These are phyloP conservation scores for Rutstroemia sp. DNA, from an alignment of 2,329 filamentous ascomycete species.

Conservation along the genomic window DNA sequence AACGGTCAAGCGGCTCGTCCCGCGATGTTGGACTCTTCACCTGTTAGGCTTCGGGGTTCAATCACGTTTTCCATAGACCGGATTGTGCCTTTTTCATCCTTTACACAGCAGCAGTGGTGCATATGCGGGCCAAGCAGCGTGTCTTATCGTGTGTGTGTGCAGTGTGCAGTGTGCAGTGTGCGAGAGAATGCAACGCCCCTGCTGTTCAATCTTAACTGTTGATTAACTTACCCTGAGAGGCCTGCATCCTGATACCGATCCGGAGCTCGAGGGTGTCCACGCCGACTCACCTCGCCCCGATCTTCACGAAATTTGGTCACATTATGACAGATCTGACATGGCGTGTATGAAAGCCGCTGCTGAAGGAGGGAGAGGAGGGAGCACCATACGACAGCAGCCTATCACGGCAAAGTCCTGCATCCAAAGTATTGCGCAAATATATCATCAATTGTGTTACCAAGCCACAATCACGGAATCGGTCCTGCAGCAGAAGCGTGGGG, in stretches of 20 bases:
- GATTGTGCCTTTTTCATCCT: neutral
- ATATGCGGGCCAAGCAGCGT: neutral
- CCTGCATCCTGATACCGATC: neutral
- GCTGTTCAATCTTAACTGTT: neutral
- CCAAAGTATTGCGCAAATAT: neutral
- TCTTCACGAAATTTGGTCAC: neutral
- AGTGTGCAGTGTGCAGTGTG: neutral
- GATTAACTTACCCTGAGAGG: neutral
- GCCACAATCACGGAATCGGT: neutral
- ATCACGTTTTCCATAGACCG: too few relatives aligned
- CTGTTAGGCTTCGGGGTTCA: too few relatives aligned
- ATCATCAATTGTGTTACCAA: slow-evolving; percentile 2
- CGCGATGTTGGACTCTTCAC: neutral
- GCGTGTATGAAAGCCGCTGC: neutral
- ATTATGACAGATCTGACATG: slow-evolving; percentile 6
- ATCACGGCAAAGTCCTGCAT: neutral
- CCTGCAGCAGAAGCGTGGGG: slow-evolving; percentile 3
- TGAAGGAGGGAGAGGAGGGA: neutral
- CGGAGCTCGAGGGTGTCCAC: neutral
- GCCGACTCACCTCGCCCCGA: neutral
- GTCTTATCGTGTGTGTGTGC: neutral
- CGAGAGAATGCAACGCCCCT: neutral
- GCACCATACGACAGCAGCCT: neutral
- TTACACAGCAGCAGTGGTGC: neutral
- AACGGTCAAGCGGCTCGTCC: slow-evolving; percentile 3